phyloP scores from a whole-genome alignment of 768 basidiomycete species.

The Calocybe gangraenosa region DNA sequence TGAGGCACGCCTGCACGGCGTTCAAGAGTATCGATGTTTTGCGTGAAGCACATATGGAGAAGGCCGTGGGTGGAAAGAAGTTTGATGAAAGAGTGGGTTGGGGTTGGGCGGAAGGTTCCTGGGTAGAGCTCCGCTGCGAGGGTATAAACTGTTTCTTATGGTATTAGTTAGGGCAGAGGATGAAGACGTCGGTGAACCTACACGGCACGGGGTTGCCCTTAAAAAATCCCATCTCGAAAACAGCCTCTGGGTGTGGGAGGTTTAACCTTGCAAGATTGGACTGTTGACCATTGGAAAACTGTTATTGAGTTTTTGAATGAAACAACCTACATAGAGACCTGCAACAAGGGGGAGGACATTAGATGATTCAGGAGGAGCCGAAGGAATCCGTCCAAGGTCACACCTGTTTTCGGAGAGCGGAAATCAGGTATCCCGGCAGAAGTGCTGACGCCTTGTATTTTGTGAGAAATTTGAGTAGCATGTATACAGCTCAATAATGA shows the following conservation, averaged over 20 bases:
- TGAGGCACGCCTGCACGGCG: constrained; percentile 79
- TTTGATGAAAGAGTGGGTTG: constrained; percentile 86
- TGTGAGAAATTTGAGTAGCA: neutral
- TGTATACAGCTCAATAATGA: neutral
- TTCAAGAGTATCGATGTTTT: constrained; percentile 93
- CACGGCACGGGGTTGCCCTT: constrained; percentile 75
- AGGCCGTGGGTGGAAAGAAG: constrained; percentile 70
- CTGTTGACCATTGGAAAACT: no score
- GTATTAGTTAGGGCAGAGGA: neutral
- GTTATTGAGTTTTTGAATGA: no score
- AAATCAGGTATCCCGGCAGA: constrained; percentile 89
- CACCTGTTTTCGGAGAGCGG: constrained; percentile 79
- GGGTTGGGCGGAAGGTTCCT: constrained; percentile 82
- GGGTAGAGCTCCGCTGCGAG: constrained; percentile 94
- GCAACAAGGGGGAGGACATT: no score
- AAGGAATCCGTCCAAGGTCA: no score
- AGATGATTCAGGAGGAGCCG: no score
- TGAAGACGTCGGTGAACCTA: constrained; percentile 47
- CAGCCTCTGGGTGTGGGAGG: constrained; percentile 91
- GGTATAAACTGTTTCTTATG: constrained; percentile 60
- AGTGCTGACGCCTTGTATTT: constrained; percentile 60
- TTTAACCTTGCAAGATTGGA: constrained; percentile 73
- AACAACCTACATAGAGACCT: constrained; percentile 51
- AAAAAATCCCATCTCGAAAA: constrained; percentile 91
- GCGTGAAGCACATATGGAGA: constrained; percentile 80